Evolutionary conservation across 768 basidiomycete species (phyloP), one percentile per base, ranked within the genome.

Genomic region (Hypholoma fasciculare): DNA sequence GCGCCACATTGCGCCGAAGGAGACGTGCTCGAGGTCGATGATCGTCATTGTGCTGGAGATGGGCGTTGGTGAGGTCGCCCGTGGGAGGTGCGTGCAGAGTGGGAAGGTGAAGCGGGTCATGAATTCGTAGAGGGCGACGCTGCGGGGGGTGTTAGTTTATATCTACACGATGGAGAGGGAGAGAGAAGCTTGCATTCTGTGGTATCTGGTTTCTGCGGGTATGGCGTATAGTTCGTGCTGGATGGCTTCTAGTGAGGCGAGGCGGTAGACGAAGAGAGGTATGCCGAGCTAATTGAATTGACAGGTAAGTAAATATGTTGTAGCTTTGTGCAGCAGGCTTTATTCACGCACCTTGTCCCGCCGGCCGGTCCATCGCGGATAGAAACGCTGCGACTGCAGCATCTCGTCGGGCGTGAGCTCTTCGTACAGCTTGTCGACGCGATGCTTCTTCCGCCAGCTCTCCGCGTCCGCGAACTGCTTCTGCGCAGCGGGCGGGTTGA

Each of bases 291-390:
- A 4, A 27, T 11, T n/a, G 36, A 4, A 27, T 11, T n/a, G 36
- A 42, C 27, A 17, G 0, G 37, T n/a, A n/a, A n/a, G 11, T 47
- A 17, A 52, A 52, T 20, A 16, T 30, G 39, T 40, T 27, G n/a
- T 50, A 30, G 27, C 27, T 4, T 54, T 44, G 9, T 16, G 23
- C 46, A 16, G 7, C 27, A 17, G 5, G 3, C 40, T 34, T 37
- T 52, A 26, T 54, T 51, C n/a, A 37, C 36, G 23, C 62, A 87
- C 90, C 76, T 88, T 90, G 68, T 92, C 88, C 61, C 90, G 75
- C 46, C 87, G 77, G 0, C 91, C 92, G 0, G 89, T 92, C 89
- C 89, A 93, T 34, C 88, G 80, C 1, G 91, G 90, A 72, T 93
- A 94, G 60, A 86, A 89, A 51, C 79, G 74, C 63, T 82, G 81